These are phyloP conservation scores for Vigna angularis DNA, from an alignment of 306 rosid species.

Conservation along the genomic window DNA sequence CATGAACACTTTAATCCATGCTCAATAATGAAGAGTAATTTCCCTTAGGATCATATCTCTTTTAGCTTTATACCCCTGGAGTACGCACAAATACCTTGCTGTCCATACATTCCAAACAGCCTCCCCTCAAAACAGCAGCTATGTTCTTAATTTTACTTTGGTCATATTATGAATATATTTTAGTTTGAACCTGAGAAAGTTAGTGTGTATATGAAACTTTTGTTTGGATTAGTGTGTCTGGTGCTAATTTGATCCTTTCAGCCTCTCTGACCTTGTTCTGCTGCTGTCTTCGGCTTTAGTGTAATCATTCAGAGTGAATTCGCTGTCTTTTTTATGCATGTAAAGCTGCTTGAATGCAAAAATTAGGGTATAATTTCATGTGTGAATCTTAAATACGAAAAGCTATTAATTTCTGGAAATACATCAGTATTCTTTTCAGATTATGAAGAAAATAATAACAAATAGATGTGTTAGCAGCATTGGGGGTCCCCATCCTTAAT, in stretches of 20 bases:
- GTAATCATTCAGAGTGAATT: constrained; percentile 4
- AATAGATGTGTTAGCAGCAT: neutral
- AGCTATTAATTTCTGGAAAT: constrained; percentile 4
- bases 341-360: constrained; percentile 24
- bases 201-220: neutral
- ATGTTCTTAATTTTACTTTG: neutral
- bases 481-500: neutral
- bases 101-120: no score
- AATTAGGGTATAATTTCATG: neutral
- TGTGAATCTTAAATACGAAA: constrained; percentile 20
- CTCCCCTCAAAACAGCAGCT: no score
- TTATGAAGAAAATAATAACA: no score
- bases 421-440: neutral
- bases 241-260: neutral
- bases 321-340: neutral
- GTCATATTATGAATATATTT: constrained; percentile 5
- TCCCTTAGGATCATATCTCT: no score
- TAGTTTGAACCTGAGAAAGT: constrained; percentile 4
- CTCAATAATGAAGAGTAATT: no score
- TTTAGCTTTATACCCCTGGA: no score
- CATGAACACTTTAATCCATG: no score
- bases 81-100: no score
- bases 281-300: neutral
- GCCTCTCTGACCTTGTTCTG: constrained; percentile 2
- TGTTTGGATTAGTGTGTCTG: constrained; percentile 19